phyloP scores from a whole-genome alignment of 148 eudicot species.

The Drosera capensis region DNA sequence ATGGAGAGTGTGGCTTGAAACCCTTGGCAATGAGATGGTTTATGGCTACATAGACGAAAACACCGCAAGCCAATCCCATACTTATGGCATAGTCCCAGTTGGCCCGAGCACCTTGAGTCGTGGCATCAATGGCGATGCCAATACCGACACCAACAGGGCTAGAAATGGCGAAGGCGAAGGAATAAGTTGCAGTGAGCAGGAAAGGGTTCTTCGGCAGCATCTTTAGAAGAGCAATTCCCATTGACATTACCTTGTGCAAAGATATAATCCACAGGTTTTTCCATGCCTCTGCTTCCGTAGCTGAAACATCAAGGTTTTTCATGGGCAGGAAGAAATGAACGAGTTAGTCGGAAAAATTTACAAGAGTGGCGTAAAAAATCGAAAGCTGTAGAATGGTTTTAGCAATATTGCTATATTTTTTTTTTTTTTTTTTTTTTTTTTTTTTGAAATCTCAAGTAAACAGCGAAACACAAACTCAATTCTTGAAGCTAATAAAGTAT shows the following conservation, averaged over 20 bases:
- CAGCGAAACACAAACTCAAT: too few relatives aligned
- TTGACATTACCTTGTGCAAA: constrained; percentile 66
- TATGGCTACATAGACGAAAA: constrained; percentile 63
- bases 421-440: too few relatives aligned
- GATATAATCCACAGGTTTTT: constrained; percentile 66
- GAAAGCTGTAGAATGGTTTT: too few relatives aligned
- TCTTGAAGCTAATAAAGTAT: too few relatives aligned
- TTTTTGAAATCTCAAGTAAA: too few relatives aligned
- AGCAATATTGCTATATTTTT: too few relatives aligned
- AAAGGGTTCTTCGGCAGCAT: constrained; percentile 78
- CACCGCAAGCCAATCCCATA: constrained; percentile 65
- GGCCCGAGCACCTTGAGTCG: constrained; percentile 35
- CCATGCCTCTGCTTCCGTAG: constrained; percentile 59
- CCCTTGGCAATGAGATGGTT: constrained; percentile 73
- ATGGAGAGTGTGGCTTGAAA: constrained; percentile 30
- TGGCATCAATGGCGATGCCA: constrained; percentile 62
- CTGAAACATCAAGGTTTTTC: too few relatives aligned
- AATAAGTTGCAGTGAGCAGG: constrained; percentile 26
- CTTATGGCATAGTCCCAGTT: constrained; percentile 66
- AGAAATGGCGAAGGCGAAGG: constrained; percentile 69
- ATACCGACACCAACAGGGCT: constrained; percentile 71
- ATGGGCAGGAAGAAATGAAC: too few relatives aligned
- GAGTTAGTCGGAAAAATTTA: too few relatives aligned
- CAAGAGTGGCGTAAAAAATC: too few relatives aligned
- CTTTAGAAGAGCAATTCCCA: constrained; percentile 67